Evolutionary conservation across 345 rosid genomes (phyloP).

Genomic region (Hypericum perforatum): DNA sequence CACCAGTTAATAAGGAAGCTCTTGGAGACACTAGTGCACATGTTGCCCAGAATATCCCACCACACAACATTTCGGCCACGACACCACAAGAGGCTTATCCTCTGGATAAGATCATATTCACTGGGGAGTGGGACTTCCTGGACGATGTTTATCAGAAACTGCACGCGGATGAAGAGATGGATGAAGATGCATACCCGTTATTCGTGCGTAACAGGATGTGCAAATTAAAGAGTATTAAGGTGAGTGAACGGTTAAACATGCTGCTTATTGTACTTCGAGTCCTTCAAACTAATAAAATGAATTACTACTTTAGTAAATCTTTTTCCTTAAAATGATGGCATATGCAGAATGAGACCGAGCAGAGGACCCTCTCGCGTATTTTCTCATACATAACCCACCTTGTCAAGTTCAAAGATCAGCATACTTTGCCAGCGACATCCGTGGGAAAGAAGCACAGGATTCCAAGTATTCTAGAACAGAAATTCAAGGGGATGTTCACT

Average conservation of each 20-base stretch:
- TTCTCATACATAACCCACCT: constrained; percentile 62
- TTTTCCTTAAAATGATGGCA: constrained; percentile 3
- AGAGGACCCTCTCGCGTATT: constrained; percentile 31
- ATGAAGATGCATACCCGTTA: constrained; percentile 35
- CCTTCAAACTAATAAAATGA: too few relatives aligned
- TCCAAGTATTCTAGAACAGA: constrained; percentile 46
- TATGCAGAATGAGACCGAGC: constrained; percentile 47
- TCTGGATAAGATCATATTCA: constrained; percentile 51
- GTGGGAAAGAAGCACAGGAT: constrained; percentile 51
- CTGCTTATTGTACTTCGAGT: too few relatives aligned
- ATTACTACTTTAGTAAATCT: not conserved
- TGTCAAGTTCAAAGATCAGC: constrained; percentile 63
- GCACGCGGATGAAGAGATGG: constrained; percentile 21
- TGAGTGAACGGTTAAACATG: constrained; percentile 13
- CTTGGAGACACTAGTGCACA: constrained; percentile 35
- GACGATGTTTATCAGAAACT: constrained; percentile 40
- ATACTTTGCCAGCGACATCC: constrained; percentile 35
- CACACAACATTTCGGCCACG: constrained; percentile 45
- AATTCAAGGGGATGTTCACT: constrained; percentile 39
- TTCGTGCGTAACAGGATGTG: constrained; percentile 65
- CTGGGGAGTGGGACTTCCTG: constrained; percentile 60
- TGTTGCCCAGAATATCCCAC: constrained; percentile 60
- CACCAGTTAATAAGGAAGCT: constrained; percentile 43
- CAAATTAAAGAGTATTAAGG: constrained; percentile 45
- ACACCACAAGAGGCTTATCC: constrained; percentile 65